phyloP scores from a whole-genome alignment of 2,329 filamentous ascomycete genomes.

The Sphaerulina musiva region DNA sequence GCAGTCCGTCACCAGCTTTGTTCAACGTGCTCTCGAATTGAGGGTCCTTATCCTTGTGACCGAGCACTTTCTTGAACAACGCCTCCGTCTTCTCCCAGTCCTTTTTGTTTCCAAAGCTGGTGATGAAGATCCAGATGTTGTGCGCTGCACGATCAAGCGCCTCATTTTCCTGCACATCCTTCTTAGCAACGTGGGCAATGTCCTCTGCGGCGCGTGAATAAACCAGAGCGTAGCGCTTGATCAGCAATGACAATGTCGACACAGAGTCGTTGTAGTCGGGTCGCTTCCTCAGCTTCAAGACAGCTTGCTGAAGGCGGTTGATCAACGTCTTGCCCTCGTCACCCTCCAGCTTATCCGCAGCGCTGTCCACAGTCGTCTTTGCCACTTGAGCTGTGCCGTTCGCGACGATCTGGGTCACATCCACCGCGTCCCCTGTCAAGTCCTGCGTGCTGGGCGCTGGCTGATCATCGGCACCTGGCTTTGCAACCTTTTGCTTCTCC shows the following conservation, averaged over 20 bases:
- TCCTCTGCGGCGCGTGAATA: slow-evolving; percentile 70
- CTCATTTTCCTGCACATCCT: slow-evolving; percentile 65
- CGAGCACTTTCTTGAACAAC: slow-evolving; percentile 62
- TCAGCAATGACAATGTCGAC: slow-evolving; percentile 65
- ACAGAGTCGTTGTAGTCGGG: slow-evolving; percentile 83
- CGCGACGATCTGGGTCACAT: slow-evolving; percentile 42
- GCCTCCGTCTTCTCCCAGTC: slow-evolving; percentile 71
- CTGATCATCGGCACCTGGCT: slow-evolving; percentile 46
- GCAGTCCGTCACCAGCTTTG: slow-evolving; percentile 65
- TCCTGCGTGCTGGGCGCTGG: slow-evolving; percentile 54
- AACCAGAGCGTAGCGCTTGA: slow-evolving; percentile 69
- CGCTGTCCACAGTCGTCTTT: slow-evolving; percentile 60
- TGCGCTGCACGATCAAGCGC: slow-evolving; percentile 68
- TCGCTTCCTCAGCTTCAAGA: slow-evolving; percentile 66
- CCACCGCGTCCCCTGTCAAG: slow-evolving; percentile 46
- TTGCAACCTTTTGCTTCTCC: slow-evolving; percentile 51
- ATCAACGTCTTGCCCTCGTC: slow-evolving; percentile 68
- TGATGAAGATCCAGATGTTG: slow-evolving; percentile 75
- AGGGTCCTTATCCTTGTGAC: slow-evolving; percentile 68
- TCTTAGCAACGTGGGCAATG: slow-evolving; percentile 58
- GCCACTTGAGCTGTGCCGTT: slow-evolving; percentile 43
- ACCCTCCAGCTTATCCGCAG: slow-evolving; percentile 65
- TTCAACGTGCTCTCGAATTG: slow-evolving; percentile 73
- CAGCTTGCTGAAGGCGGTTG: slow-evolving; percentile 67
- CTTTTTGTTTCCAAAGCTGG: slow-evolving; percentile 66